Evolutionary conservation across 192 early-diverging fungal species (phyloP).

Genomic region (Chytriomyces sp.): DNA sequence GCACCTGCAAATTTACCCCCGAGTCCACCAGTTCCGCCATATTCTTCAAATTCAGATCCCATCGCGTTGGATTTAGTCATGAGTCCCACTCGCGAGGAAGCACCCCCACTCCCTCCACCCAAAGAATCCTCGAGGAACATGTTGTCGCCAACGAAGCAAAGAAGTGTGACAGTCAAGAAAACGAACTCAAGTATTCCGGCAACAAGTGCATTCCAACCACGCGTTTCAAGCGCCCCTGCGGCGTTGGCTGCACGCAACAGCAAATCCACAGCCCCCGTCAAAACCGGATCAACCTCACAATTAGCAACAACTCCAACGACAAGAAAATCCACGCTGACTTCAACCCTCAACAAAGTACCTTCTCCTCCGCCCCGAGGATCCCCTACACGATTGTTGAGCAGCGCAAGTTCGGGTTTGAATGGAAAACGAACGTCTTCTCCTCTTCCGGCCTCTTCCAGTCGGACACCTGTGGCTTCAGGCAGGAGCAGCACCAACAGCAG

Average conservation of each 20-base stretch:
- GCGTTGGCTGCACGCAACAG: not conserved
- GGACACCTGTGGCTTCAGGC: not conserved
- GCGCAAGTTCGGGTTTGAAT: not conserved
- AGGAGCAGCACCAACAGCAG: not conserved
- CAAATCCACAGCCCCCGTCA: not conserved
- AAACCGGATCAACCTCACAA: no score
- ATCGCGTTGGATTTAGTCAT: not conserved
- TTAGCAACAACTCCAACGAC: no score
- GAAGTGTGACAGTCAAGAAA: not conserved
- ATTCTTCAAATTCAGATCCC: not conserved
- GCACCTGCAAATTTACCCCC: not conserved
- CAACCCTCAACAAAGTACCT: no score
- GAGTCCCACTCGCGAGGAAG: not conserved
- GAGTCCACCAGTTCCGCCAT: not conserved
- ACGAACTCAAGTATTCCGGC: not conserved
- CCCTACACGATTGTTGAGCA: not conserved
- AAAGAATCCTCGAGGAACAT: not conserved
- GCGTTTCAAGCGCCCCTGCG: not conserved
- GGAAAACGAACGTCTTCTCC: not conserved
- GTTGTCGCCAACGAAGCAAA: no score
- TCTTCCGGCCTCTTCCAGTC: not conserved
- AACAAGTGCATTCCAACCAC: not conserved
- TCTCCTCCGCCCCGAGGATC: no score
- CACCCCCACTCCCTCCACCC: not conserved
- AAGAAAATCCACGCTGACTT: no score